Base-by-base conservation (phyloP, 805 yeast species). In the Saccharomycopsis selenospora region DNA sequence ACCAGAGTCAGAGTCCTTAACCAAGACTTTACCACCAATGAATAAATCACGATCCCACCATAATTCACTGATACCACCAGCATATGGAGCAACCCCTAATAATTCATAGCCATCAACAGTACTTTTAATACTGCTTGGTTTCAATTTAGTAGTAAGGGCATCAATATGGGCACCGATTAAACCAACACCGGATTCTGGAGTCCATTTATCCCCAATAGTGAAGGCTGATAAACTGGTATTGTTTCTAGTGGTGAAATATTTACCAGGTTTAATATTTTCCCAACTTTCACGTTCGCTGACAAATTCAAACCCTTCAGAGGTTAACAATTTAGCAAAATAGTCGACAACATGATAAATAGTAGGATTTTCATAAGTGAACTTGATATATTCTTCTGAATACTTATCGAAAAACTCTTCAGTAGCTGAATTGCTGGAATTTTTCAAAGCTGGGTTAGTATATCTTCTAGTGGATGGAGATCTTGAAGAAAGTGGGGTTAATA, bases 31-130 rank as follows among this genome's bases (percentile, higher is more conserved):
- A 42, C 96, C 96, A 45, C 89, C 95, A 53, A 87, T 63, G 42
- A 95, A 93, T 51, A 87, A 73, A 62, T 87, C 96, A 62, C 95
- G 76, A 63, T 87, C 95, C 73, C 85, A 79, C 89, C 95, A 83
- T 38, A 77, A 64, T 20, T 71, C 71, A 26, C 71, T 68, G 55
- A 83, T 63, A 2, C 85, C 81, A 28, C 93, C 93, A 18, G 87
- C 79, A 62, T 87, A 87, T 1, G 91, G 88, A 0, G 95, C 91
- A 36, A 85, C 87, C 4, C 95, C 96, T 26, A 87, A 68, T 43
- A 82, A 66, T 55, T 84, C 86, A 63, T 76, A 87, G 26, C 95
- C 95, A 49, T 84, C 89, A 13, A 80, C 77, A 7, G 71, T 66
- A 5, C 62, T 59, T 59, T 81, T 82, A 52, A 69, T 69, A 13